Conservation (phyloP, 2,329 filamentous ascomycete genomes). For the Escovopsis weberi region DNA sequence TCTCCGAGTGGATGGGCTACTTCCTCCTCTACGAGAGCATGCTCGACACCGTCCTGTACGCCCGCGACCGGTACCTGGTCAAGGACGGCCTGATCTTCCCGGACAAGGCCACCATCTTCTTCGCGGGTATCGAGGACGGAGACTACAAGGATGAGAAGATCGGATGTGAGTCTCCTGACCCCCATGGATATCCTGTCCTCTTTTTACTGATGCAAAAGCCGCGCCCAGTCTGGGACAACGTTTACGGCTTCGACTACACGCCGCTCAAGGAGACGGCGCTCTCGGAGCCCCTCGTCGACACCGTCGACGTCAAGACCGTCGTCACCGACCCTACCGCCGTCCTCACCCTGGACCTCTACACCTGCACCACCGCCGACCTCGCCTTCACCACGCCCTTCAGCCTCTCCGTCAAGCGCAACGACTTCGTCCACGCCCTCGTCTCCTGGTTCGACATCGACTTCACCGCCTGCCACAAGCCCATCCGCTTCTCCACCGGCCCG, state of each 20-base stretch:
- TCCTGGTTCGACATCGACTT: constrained; percentile 99
- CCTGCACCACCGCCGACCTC: constrained; percentile 67
- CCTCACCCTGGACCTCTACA: constrained; percentile 87
- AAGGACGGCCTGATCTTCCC: constrained; percentile 92
- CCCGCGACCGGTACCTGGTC: constrained; percentile 78
- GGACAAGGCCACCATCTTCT: constrained; percentile 95
- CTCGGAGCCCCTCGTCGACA: constrained; percentile 92
- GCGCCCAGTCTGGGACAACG: constrained; percentile 85
- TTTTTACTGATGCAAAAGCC: background rate
- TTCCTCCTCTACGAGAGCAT: constrained; percentile 98
- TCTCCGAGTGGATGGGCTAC: constrained; percentile 99
- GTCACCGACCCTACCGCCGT: constrained; percentile 81
- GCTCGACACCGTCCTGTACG: constrained; percentile 95
- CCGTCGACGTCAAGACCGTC: constrained; percentile 91
- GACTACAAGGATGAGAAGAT: constrained; percentile 99
- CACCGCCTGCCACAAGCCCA: constrained; percentile 93
- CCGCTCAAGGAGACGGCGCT: constrained; percentile 89
- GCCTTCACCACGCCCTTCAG: constrained; percentile 69
- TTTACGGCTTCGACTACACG: constrained; percentile 94
- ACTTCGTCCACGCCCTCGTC: constrained; percentile 92
- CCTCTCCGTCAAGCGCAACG: constrained; percentile 65
- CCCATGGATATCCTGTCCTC: too few relatives aligned
- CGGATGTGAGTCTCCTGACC: constrained; percentile 56
- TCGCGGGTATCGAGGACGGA: constrained; percentile 94
- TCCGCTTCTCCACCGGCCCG: constrained; percentile 90